These are phyloP conservation scores for Elongisporangium anandrum DNA, from an alignment of 352 stramenopile genomes.

Conservation along the genomic window DNA sequence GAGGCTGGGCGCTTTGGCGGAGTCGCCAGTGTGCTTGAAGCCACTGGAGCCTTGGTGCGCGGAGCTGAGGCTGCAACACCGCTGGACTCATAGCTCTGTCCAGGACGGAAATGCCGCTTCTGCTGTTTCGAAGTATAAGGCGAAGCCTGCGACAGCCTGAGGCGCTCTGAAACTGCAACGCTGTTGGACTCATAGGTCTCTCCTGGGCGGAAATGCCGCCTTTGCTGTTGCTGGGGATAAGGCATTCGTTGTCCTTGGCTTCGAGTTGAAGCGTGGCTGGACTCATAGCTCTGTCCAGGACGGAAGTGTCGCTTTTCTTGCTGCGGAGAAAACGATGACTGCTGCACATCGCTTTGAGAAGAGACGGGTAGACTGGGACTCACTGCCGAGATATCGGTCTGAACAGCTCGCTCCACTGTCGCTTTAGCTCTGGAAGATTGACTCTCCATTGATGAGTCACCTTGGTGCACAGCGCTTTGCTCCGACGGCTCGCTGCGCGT, in stretches of 20 bases:
- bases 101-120: background rate
- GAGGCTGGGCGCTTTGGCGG: slow-evolving; percentile 6
- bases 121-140: background rate
- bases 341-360: background rate
- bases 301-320: background rate
- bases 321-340: background rate
- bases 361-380: background rate
- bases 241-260: background rate
- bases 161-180: slow-evolving; percentile 2
- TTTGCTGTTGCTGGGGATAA: background rate
- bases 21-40: background rate
- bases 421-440: background rate
- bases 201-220: background rate
- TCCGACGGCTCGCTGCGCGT: background rate
- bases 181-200: slow-evolving; percentile 7
- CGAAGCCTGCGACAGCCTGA: no score
- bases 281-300: background rate
- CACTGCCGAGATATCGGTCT: slow-evolving; percentile 6
- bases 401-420: background rate
- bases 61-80: slow-evolving; percentile 4
- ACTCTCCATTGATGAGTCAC: background rate
- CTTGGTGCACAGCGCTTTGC: slow-evolving; percentile 8
- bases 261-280: background rate
- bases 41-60: slow-evolving; percentile 2
- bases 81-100: slow-evolving; percentile 7